Percentiles rank a stretch among this genome's conserved stretches.
Evolutionary conservation across 768 basidiomycete species (phyloP).

Genomic region (Kwoniella sp.): DNA sequence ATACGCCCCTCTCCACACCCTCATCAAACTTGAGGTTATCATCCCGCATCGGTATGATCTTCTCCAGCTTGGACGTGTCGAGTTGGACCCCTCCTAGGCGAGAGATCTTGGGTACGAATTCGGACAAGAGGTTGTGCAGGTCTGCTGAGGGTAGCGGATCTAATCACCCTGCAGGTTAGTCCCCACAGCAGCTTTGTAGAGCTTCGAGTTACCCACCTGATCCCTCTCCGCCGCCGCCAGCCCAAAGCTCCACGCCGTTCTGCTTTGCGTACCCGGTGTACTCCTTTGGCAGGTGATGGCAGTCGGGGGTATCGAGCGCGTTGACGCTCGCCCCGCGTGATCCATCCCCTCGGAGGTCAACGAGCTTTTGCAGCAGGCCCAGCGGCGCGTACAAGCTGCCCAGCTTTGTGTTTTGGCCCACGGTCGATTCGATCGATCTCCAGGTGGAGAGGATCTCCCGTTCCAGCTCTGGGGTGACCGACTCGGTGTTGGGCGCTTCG

Average conservation of each 20-base stretch:
- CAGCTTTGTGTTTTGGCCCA: slow-evolving; percentile 20
- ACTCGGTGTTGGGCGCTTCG: slow-evolving; percentile 3
- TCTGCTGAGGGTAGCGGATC: slow-evolving; percentile 44
- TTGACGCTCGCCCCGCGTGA: slow-evolving; percentile 25
- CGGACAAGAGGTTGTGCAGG: slow-evolving; percentile 46
- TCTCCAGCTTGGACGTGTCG: slow-evolving; percentile 3
- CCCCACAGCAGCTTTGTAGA: background rate
- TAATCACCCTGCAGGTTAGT: slow-evolving; percentile 1
- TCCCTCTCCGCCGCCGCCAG: slow-evolving; percentile 48
- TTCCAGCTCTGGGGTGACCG: slow-evolving; percentile 14
- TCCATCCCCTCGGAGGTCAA: background rate
- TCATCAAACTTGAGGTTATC: slow-evolving; percentile 30
- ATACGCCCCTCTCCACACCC: slow-evolving; percentile 18
- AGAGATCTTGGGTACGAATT: slow-evolving; percentile 24
- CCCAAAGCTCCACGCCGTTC: slow-evolving; percentile 43
- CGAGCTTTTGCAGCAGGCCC: slow-evolving; percentile 14
- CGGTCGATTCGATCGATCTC: slow-evolving; percentile 8
- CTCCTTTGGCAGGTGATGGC: slow-evolving; percentile 44
- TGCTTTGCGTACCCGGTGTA: slow-evolving; percentile 38
- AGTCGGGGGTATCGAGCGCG: slow-evolving; percentile 48
- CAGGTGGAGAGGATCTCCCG: slow-evolving; percentile 27
- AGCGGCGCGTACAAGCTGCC: slow-evolving; percentile 44
- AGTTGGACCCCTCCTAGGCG: background rate
- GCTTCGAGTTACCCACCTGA: slow-evolving; percentile 30
- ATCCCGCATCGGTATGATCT: slow-evolving; percentile 21